These are phyloP conservation scores for Pseudodiploospora longispora DNA, from an alignment of 2,329 filamentous ascomycete species.

Conservation along the genomic window DNA sequence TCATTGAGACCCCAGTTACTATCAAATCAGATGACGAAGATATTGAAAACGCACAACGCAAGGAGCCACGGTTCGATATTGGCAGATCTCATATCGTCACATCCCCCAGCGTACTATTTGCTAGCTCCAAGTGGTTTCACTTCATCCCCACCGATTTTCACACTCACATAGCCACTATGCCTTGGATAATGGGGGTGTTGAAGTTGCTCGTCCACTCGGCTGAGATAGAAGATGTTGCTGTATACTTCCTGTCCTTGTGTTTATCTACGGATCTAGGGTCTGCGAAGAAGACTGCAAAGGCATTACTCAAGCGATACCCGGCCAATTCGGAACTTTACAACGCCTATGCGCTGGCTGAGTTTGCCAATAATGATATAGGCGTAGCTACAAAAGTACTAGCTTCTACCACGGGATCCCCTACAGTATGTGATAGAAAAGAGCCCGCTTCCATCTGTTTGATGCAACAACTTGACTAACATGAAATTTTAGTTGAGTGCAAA, in stretches of 20 bases:
- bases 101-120: constrained; percentile 47
- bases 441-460: neutral
- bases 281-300: constrained; percentile 64
- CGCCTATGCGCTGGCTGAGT: constrained; percentile 68
- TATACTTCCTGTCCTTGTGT: constrained; percentile 64
- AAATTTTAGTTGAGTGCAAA: constrained; percentile 10
- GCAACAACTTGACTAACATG: constrained; percentile 7
- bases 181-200: constrained; percentile 47
- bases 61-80: constrained; percentile 22
- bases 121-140: constrained; percentile 36
- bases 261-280: constrained; percentile 43
- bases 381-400: constrained; percentile 57
- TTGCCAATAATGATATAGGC: constrained; percentile 44
- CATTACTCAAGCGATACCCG: constrained; percentile 59
- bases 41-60: constrained; percentile 15
- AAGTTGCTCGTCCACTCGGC: constrained; percentile 47
- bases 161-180: constrained; percentile 23
- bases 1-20: constrained; percentile 1
- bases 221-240: constrained; percentile 38
- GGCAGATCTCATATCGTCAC: constrained; percentile 20
- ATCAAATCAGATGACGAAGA: constrained; percentile 8
- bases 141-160: constrained; percentile 24
- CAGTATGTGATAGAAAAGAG: constrained; percentile 17
- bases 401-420: constrained; percentile 45
- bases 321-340: constrained; percentile 65